Evolutionary conservation across 1,284 basidiomycete species (phyloP), one percentile per base, ranked within the genome.

Genomic region (Irpex sp.): DNA sequence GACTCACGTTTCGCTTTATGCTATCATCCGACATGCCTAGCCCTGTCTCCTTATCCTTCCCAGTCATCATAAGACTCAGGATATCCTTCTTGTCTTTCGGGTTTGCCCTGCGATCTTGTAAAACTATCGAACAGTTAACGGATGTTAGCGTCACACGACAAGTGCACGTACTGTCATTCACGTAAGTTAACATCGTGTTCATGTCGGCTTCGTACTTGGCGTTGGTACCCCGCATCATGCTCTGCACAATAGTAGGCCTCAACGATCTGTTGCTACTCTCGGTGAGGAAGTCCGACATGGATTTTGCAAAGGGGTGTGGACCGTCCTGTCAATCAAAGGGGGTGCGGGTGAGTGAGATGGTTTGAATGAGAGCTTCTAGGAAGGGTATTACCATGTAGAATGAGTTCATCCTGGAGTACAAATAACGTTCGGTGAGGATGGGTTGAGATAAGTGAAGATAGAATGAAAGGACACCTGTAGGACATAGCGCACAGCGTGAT

Each of bases 401-500:
- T 1, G 68, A 68, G 60, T 72, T 72, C 23, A 72, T 54, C 19
- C 70, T 72, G 42, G 28, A 33, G 28, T 33, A 7, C 28, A 33
- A 33, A 28, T 28, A 23, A 28, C 28, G 28, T 28, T 28, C 28
- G 28, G 28, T 33, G 28, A 33, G 28, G 28, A 33, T 33, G 28
- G 28, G 0, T 1, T 33, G 1, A 33, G 28, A 3, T 1, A 33
- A 33, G 28, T 7, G 3, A 33, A 33, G 28, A 33, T 1, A 33
- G 28, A 12, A 18, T 21, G 53, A 33, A 65, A 73, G 72, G 1
- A 71, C 59, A 68, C 70, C 80, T 72, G 64, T 80, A 75, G 5
- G 72, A 78, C 78, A 82, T 81, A 10, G 78, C 70, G 63, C 77
- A 77, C 39, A 76, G 69, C 0, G 75, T 70, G 58, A 81, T 74